Percentiles rank a stretch among this genome's conserved stretches.
Conservation (phyloP, 768 basidiomycete genomes). For the Podaxis sp. region DNA sequence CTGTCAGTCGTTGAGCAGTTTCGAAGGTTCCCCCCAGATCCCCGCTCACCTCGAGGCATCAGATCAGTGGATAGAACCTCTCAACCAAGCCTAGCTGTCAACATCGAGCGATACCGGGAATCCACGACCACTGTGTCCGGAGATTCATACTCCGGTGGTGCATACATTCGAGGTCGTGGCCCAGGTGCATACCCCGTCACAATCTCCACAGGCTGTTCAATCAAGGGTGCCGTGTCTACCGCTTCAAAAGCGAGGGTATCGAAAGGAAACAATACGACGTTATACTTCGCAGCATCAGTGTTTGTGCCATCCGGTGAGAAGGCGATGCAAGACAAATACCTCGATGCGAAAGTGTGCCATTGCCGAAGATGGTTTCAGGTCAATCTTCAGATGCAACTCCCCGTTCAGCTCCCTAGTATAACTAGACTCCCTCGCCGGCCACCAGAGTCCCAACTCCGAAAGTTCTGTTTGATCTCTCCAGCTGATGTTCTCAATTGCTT, state of each 20-base stretch:
- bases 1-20: background rate
- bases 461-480: constrained; percentile 30
- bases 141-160: constrained; percentile 28
- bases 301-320: background rate
- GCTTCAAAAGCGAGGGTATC: constrained; percentile 30
- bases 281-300: constrained; percentile 29
- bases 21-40: background rate
- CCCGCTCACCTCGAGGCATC: background rate
- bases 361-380: constrained; percentile 35
- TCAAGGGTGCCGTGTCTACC: constrained; percentile 24
- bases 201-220: constrained; percentile 33
- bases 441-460: constrained; percentile 33
- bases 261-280: constrained; percentile 37
- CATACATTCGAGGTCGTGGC: constrained; percentile 29
- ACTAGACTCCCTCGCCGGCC: constrained; percentile 21
- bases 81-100: background rate
- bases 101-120: background rate
- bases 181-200: constrained; percentile 30
- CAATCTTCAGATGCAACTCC: constrained; percentile 35
- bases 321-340: constrained; percentile 23
- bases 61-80: background rate
- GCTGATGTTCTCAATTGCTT: constrained; percentile 6
- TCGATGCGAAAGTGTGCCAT: constrained; percentile 39
- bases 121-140: constrained; percentile 2
- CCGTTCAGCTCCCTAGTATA: constrained; percentile 28